A percentile compares a stretch with the other conserved stretches of the same genome.
Conservation (phyloP, 441 rosid genomes). For the Rhodomyrtus psidioides region DNA sequence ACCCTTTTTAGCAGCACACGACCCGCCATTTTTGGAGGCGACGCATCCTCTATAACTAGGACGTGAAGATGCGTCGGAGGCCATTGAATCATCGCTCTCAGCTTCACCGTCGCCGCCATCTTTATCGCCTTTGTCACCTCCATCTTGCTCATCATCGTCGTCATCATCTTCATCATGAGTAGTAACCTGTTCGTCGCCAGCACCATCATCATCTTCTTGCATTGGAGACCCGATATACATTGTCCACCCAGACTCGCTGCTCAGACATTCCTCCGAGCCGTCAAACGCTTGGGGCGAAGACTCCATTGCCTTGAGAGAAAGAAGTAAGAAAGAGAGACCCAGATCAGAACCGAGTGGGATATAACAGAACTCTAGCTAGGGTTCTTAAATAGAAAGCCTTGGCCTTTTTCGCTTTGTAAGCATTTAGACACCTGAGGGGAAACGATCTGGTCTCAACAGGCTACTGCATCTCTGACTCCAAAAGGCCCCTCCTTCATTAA, state of each 20-base stretch:
- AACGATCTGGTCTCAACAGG: background rate
- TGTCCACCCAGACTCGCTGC: conserved; percentile 87
- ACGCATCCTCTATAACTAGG: conserved; percentile 32
- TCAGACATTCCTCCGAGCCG: conserved; percentile 36
- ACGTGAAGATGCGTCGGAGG: conserved; percentile 81
- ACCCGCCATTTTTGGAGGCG: background rate
- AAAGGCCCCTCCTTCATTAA: background rate
- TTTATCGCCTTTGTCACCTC: conserved; percentile 1
- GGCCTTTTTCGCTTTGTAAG: background rate
- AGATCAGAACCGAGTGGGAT: background rate
- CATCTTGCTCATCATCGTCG: conserved; percentile 6
- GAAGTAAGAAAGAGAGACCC: conserved; percentile 8
- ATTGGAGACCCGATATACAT: conserved; percentile 56
- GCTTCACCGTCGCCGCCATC: conserved; percentile 7
- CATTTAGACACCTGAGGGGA: background rate
- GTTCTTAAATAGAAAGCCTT: background rate
- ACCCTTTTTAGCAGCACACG: background rate
- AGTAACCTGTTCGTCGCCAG: conserved; percentile 6
- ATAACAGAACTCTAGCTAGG: background rate
- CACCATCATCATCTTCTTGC: conserved; percentile 20
- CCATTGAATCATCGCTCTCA: conserved; percentile 74
- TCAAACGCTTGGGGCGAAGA: conserved; percentile 29
- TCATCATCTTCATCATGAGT: background rate
- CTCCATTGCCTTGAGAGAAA: conserved; percentile 32
- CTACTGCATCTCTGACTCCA: background rate